These are phyloP conservation scores for Mrakia hoshinonis DNA, from an alignment of 768 basidiomycete genomes.

Conservation along the genomic window DNA sequence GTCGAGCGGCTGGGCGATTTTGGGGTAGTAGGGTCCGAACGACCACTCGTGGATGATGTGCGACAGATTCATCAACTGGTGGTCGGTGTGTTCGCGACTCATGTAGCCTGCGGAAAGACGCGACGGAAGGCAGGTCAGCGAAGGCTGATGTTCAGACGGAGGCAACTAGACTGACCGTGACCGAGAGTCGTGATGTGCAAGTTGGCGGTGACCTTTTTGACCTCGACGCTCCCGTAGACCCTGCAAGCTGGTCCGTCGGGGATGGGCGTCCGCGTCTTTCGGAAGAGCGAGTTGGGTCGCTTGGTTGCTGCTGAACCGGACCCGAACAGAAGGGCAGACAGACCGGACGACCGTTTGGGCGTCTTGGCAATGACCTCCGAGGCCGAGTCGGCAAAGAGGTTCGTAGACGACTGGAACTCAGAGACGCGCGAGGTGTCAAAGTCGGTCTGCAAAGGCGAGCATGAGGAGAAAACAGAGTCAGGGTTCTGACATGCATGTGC, in stretches of 20 bases:
- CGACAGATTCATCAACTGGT: conserved; percentile 83
- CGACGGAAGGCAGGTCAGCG: too few relatives aligned
- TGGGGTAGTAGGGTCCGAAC: conserved; percentile 91
- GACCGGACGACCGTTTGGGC: conserved; percentile 9
- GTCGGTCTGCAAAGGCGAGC: conserved; percentile 4
- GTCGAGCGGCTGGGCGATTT: conserved; percentile 89
- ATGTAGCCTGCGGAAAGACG: conserved; percentile 51
- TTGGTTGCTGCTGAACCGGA: conserved; percentile 14
- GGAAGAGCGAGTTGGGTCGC: conserved; percentile 11
- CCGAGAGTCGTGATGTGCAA: conserved; percentile 89
- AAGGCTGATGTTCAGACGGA: too few relatives aligned
- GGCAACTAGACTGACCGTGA: too few relatives aligned
- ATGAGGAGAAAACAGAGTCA: background rate
- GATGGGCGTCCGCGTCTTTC: conserved; percentile 30
- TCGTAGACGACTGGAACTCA: conserved; percentile 10
- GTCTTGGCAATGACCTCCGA: conserved; percentile 21
- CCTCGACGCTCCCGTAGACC: conserved; percentile 68
- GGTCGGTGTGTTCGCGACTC: conserved; percentile 77
- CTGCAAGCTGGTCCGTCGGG: conserved; percentile 70
- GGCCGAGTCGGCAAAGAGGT: conserved; percentile 8
- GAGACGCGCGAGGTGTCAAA: conserved; percentile 15
- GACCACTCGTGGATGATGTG: conserved; percentile 96
- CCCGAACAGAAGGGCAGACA: conserved; percentile 8
- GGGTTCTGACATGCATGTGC: too few relatives aligned
- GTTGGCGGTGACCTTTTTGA: conserved; percentile 90